Evolutionary conservation across 352 stramenopile species (phyloP), one percentile per base, ranked within the genome.

Genomic region (Phytophthora meadii): DNA sequence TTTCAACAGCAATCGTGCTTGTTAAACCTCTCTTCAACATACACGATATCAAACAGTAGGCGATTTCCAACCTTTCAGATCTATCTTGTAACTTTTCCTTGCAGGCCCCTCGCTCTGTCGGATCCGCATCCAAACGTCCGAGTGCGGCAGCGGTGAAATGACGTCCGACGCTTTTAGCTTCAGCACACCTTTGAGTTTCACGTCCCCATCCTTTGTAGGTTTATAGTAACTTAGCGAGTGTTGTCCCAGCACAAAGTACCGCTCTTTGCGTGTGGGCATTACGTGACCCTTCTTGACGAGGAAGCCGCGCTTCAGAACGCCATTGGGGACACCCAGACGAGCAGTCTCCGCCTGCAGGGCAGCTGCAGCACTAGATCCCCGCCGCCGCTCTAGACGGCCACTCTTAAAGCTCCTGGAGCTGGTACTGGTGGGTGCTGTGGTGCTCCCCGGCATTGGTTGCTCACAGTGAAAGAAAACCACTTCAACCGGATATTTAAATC

Each of bases 31-130:
- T 5, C 17, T 22, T 44, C 19, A 52, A 15, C 12, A 15, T 19
- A 41, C 10, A 34, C 17, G 45, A 60, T 8, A 0, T 14, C 19
- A 28, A 19, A 9, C 32, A 10, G 22, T 45, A 34, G n/a, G 32
- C 0, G 17, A 46, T 27, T 6, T 53, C 39, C 17, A 32, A 91
- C 82, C 82, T 79, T 84, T 87, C 5, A 92, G 67, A 37, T 92
- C 83, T 6, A 92, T 45, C 41, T 87, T 89, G 60, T 92, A 92
- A 50, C 45, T 69, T 61, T 90, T 90, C 11, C 77, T 67, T 32
- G 72, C 70, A 14, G 79, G 70, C 0, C 80, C 77, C 15, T 65
- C 51, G 30, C 67, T 74, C 65, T 92, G 85, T 19, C 84, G 81
- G 39, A 92, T 58, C 36, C 82, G 67, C 47, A 92, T 82, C 83